These are phyloP conservation scores for Brassica balearica DNA, from an alignment of 441 rosid species.

Conservation along the genomic window DNA sequence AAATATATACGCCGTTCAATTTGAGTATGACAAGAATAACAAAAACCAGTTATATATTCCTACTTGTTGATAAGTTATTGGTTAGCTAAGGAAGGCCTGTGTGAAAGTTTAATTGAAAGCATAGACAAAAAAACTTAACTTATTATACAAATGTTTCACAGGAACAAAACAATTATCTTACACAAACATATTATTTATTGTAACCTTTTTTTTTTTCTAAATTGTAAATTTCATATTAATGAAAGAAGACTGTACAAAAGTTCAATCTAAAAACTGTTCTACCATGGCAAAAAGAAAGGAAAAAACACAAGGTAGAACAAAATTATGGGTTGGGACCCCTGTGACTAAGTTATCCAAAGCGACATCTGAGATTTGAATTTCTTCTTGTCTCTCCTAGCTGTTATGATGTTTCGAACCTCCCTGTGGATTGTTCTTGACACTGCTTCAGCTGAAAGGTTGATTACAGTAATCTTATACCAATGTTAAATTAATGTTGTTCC, in stretches of 20 bases:
- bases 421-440: no score
- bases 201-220: no score
- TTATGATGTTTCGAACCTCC: no score
- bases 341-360: no score
- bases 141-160: no score
- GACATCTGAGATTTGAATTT: no score
- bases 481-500: conserved; percentile 1
- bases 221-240: background rate
- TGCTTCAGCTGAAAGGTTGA: no score
- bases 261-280: background rate
- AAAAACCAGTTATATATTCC: background rate
- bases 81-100: background rate
- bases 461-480: no score
- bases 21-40: background rate
- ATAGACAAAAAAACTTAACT: background rate
- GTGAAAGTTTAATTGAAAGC: background rate
- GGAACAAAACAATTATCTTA: no score
- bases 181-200: no score
- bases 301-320: background rate
- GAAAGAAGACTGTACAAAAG: background rate
- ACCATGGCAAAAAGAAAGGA: background rate
- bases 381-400: no score
- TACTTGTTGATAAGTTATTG: conserved; percentile 6
- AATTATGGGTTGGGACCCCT: no score
- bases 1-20: background rate